Base-by-base conservation (phyloP, 257 asterid species). In the Asclepias syriaca region DNA sequence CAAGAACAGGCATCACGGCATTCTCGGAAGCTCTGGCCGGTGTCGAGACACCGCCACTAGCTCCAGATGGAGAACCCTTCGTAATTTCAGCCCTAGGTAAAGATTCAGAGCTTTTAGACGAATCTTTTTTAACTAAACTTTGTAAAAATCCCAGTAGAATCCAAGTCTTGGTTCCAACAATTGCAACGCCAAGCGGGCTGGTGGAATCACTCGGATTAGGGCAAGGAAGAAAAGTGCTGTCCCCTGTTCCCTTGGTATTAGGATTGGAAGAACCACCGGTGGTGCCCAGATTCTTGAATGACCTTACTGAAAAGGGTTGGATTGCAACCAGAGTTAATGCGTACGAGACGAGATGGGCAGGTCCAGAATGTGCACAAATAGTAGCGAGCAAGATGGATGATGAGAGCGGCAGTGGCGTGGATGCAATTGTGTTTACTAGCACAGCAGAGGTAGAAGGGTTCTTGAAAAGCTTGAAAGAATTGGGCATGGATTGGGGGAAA, bases 371-470 rank as follows among this genome's bases (percentile, higher is more conserved):
- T 18, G 86, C 77, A 0, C 82, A 70, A 77, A 79, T 72, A 70
- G 79, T 86, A 78, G 88, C 77, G 86, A 79, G 4, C 73, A 76
- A 49, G 83, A 78, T 80, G 64, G 87, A 78, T 66, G 87, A 78
- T 67, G 86, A 81, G 37, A 86, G 21, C 6, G 55, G 63, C 57
- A 68, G 88, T 71, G 87, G 85, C 11, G 79, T 88, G 81, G 98
- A 92, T 81, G 96, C 96, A 16, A 72, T 92, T 57, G 92, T 92
- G 70, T 87, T 88, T 75, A 85, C 96, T 68, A 92, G 96, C 68
- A 92, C 86, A 12, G 97, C 81, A 14, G 97, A 92, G 85, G 96
- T 92, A 73, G 96, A 92, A 77, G 96, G 96, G 77, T 69, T 92
- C 53, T 75, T 92, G 92, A 90, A 84, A 86, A 79, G 97, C 80